phyloP scores from a whole-genome alignment of 768 basidiomycete species.

The Leccinum fibrillosum region DNA sequence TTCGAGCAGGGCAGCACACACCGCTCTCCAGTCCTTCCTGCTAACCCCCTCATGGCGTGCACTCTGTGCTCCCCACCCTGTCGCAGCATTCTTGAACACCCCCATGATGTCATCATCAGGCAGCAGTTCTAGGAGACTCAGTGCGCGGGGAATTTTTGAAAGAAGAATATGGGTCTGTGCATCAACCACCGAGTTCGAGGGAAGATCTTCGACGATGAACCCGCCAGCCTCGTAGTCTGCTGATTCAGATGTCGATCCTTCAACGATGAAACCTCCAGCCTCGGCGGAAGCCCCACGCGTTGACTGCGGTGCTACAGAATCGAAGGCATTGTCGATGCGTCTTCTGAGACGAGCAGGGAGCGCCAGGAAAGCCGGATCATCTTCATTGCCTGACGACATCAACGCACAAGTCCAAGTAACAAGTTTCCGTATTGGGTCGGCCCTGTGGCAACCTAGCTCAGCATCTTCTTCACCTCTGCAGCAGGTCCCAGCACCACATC shows the following conservation, averaged over 20 bases:
- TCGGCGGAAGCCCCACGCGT: slow-evolving; percentile 1
- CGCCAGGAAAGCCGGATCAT: slow-evolving; percentile 35
- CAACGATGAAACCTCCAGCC: slow-evolving; percentile 35
- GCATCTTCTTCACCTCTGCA: slow-evolving; percentile 46
- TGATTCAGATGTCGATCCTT: slow-evolving; percentile 18
- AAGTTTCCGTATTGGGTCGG: neutral
- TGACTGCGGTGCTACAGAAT: slow-evolving; percentile 22
- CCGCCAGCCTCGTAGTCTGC: slow-evolving; percentile 26
- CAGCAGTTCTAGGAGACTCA: slow-evolving; percentile 60
- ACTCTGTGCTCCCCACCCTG: slow-evolving; percentile 56
- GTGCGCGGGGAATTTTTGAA: slow-evolving; percentile 55
- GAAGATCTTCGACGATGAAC: slow-evolving; percentile 28
- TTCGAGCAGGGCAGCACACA: slow-evolving; percentile 73
- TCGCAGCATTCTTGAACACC: slow-evolving; percentile 73
- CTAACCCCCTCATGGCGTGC: slow-evolving; percentile 41
- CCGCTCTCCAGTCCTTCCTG: slow-evolving; percentile 73
- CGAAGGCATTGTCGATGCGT: slow-evolving; percentile 54
- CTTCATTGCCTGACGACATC: slow-evolving; percentile 14
- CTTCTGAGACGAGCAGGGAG: slow-evolving; percentile 42
- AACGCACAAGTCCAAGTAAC: neutral
- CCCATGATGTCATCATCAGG: slow-evolving; percentile 70
- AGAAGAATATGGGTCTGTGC: slow-evolving; percentile 43
- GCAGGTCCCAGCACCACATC: slow-evolving; percentile 46
- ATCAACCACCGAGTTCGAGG: slow-evolving; percentile 1
- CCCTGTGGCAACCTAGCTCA: slow-evolving; percentile 16